These are phyloP conservation scores for Martensiomyces pterosporus DNA, from an alignment of 192 early-diverging fungal genomes.

Conservation along the genomic window DNA sequence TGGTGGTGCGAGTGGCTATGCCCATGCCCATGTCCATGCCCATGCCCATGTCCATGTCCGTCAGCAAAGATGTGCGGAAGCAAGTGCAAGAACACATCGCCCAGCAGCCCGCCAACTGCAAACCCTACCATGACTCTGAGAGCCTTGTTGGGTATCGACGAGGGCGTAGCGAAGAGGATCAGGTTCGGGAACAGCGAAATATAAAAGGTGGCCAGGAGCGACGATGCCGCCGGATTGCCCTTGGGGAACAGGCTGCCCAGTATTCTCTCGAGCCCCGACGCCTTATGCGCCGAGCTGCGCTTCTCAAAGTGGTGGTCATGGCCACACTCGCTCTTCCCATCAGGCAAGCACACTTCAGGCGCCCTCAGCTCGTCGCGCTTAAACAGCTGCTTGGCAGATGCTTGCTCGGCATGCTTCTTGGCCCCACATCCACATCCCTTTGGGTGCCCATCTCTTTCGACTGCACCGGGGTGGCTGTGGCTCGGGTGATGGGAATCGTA, in stretches of 20 bases:
- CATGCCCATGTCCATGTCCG: slow-evolving; percentile 36
- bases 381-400: slow-evolving; percentile 25
- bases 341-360: slow-evolving; percentile 26
- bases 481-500: slow-evolving; percentile 38
- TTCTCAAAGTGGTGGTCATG: slow-evolving; percentile 14
- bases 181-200: slow-evolving; percentile 81
- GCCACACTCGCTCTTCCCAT: slow-evolving; percentile 12
- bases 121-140: slow-evolving; percentile 74
- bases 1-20: slow-evolving; percentile 36
- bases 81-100: slow-evolving; percentile 82
- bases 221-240: slow-evolving; percentile 39
- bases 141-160: slow-evolving; percentile 53
- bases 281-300: slow-evolving; percentile 1
- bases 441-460: background rate
- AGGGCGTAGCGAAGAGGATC: slow-evolving; percentile 73
- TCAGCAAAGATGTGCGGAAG: slow-evolving; percentile 72
- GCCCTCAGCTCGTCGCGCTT: slow-evolving; percentile 22
- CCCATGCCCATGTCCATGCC: no score
- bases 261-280: slow-evolving; percentile 36
- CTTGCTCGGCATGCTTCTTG: background rate
- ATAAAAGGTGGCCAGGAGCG: slow-evolving; percentile 71
- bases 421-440: slow-evolving; percentile 20
- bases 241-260: slow-evolving; percentile 48
- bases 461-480: slow-evolving; percentile 24
- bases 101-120: slow-evolving; percentile 80